These are phyloP conservation scores for Boletus coccyginus DNA, from an alignment of 768 basidiomycete genomes.

Conservation along the genomic window DNA sequence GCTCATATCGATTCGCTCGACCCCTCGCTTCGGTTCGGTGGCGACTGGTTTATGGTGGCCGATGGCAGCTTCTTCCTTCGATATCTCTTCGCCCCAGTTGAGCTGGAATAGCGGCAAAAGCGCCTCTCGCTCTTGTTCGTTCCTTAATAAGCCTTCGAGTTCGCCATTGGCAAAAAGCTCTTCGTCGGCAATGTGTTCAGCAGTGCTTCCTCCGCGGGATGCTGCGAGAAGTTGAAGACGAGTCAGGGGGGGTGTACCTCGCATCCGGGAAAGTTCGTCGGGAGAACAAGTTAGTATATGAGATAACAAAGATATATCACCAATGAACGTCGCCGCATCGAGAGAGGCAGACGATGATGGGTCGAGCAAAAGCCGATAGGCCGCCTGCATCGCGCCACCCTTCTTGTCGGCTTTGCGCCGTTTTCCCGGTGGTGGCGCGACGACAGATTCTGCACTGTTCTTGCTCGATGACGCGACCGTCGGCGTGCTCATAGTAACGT, in stretches of 20 bases:
- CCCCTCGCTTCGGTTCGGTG: conserved; percentile 30
- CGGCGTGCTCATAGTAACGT: conserved; percentile 6
- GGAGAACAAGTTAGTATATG: conserved; percentile 52
- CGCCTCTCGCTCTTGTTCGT: conserved; percentile 47
- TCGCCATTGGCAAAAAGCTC: conserved; percentile 73
- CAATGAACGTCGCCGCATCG: conserved; percentile 9
- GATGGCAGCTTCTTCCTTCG: conserved; percentile 23
- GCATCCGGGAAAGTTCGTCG: conserved; percentile 27
- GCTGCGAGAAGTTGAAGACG: conserved; percentile 64
- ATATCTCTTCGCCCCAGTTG: conserved; percentile 33
- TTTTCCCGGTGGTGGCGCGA: conserved; percentile 23
- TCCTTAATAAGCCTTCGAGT: conserved; percentile 57
- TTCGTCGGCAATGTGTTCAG: conserved; percentile 56
- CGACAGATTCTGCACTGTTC: background rate
- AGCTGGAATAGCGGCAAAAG: conserved; percentile 38
- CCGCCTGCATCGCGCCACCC: conserved; percentile 38
- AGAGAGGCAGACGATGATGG: conserved; percentile 42
- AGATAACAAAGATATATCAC: conserved; percentile 38
- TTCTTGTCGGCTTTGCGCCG: conserved; percentile 27
- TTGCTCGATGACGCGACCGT: conserved; percentile 12
- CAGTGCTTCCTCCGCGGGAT: conserved; percentile 54
- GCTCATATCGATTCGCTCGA: conserved; percentile 53
- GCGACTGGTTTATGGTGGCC: background rate
- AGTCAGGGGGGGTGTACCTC: conserved; percentile 40
- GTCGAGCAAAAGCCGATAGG: conserved; percentile 56